Evolutionary conservation across 768 basidiomycete species (phyloP), one percentile per base, ranked within the genome.

Genomic region (Hypholoma fasciculare): DNA sequence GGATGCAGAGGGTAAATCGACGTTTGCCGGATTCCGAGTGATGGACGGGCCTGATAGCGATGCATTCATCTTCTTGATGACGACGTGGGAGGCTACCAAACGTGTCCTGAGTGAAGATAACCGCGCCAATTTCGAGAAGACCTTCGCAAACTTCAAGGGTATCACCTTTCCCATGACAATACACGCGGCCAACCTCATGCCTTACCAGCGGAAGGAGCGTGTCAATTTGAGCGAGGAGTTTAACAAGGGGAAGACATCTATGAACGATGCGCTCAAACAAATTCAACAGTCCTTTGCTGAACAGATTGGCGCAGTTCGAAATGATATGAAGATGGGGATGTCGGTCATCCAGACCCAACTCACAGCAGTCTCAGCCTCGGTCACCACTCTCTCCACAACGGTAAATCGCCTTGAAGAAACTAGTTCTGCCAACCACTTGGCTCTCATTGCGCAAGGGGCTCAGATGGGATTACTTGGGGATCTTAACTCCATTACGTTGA

Each of bases 11-110:
- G 49, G 49, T 1, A 51, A 27, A 1, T n/a, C 49, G 4, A 34
- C 37, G 4, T 51, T 34, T n/a, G 49, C 20, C 16, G 30, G 7
- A 16, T 34, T 16, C 12, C 49, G 49, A 3, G 9, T 36, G 3
- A 2, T 4, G 12, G 46, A 47, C 19, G 20, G 46, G 12, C 46
- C 46, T 17, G 61, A 59, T 8, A 46, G 16, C 6, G 47, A 56
- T 6, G n/a, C 51, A 1, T 54, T 58, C 6, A 20, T 62, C 11
- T 59, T 62, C 14, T 27, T 44, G 37, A 58, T 62, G 52, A 58
- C 57, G 0, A 59, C 57, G 0, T 62, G 61, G 61, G 49, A 54
- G 19, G 61, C 61, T 16, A 51, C 54, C 13, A 43, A n/a, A n/a
- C 8, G 46, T 11, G 59, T 61, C 19, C 19, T 38, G 1, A 39